Conservation (phyloP, 768 basidiomycete species). For the Coprinellus micaceus region DNA sequence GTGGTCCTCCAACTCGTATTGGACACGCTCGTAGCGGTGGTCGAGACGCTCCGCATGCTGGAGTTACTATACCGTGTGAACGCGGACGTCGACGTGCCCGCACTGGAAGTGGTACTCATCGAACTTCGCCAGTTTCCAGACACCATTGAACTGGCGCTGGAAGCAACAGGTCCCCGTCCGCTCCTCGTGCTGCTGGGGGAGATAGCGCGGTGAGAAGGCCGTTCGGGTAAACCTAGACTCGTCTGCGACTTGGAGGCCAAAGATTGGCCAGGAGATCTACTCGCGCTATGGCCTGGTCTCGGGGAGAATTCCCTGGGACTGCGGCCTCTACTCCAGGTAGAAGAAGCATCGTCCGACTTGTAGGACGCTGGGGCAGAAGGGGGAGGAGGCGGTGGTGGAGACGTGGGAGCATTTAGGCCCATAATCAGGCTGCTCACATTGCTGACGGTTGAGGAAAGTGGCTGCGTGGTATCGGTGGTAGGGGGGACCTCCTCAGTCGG, state of each 20-base stretch:
- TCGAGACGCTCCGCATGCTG: conserved; percentile 70
- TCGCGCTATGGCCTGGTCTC: conserved; percentile 18
- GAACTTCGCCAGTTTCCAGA: conserved; percentile 80
- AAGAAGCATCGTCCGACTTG: conserved; percentile 37
- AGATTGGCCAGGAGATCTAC: conserved; percentile 25
- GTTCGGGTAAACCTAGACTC: conserved; percentile 33
- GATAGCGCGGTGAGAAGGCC: conserved; percentile 38
- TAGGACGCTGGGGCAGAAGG: conserved; percentile 17
- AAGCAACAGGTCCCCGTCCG: conserved; percentile 46
- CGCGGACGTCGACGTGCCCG: conserved; percentile 63
- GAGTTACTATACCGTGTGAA: conserved; percentile 81
- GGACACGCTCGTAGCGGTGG: conserved; percentile 77
- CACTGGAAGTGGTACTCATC: conserved; percentile 64
- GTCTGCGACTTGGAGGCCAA: conserved; percentile 25
- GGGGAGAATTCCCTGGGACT: conserved; percentile 26
- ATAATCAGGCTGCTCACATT: conserved; percentile 76
- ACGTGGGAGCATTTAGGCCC: conserved; percentile 57
- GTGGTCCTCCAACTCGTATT: conserved; percentile 69
- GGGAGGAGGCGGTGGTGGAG: conserved; percentile 20
- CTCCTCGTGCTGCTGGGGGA: conserved; percentile 63
- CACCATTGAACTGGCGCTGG: conserved; percentile 58
- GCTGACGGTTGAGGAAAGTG: conserved; percentile 67
- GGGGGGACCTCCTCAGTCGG: conserved; percentile 39
- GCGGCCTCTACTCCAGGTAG: conserved; percentile 50
- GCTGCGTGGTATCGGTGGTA: conserved; percentile 22